Evolutionary conservation across 1,284 basidiomycete genomes (phyloP), one percentile per base, ranked within the genome.

Genomic region (Xanthoconium separans): DNA sequence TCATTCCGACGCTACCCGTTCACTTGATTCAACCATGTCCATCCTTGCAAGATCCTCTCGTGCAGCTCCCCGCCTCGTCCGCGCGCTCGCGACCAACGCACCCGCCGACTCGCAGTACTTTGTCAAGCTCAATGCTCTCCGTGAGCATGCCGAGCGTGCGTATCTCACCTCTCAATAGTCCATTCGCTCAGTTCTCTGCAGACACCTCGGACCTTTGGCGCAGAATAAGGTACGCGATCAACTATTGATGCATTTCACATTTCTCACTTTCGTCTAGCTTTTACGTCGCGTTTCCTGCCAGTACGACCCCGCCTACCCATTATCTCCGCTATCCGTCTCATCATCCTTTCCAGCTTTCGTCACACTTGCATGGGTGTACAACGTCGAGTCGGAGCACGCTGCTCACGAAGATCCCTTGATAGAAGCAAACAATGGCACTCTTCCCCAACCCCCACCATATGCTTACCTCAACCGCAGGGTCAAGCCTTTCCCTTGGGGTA

Each of bases 401-500:
- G 82, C 78, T 11, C 90, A 93, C 69, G 61, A 81, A 58, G 83
- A 84, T 50, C 91, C 91, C 69, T 68, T 89, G 70, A 85, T 80
- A 66, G 77, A 81, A 43, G 89, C 90, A 75, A 85, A 93, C 70
- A 84, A 79, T 50, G 92, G 91, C 49, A 76, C 82, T 55, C 77
- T 89, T 47, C 90, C 90, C 46, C 81, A 87, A 61, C 71, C 79
- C 29, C 88, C 91, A 50, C 74, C 74, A 29, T 94, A 87, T 69
- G 81, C 89, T 46, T 90, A 88, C 76, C 68, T 93, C 70, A 91
- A 92, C 77, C 82, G 77, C 65, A 78, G 91, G 58, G 69, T 69
- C 58, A 88, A 89, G 75, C 86, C 88, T 36, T 93, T 81, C 79
- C 89, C 91, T 11, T 93, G 91, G 90, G 91, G 91, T 39, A 71